Evolutionary conservation across 495 filamentous ascomycete genomes (phyloP).

Genomic region (Lentithecium fluviatile): DNA sequence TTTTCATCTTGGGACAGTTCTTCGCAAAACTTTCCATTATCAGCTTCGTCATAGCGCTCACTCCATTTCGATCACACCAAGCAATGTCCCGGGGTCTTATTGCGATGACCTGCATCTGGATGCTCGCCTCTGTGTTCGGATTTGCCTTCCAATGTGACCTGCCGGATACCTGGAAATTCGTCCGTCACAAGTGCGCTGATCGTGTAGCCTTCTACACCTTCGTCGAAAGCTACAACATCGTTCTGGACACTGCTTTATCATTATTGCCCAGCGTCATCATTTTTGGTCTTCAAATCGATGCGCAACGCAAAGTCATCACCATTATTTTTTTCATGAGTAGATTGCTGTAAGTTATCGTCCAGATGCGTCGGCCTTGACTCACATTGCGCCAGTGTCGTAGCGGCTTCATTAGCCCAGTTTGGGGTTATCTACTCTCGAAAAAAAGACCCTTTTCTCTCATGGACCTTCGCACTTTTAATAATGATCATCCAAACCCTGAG

Average conservation of each 20-base stretch:
- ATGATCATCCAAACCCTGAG: constrained; percentile 43
- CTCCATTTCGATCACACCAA: constrained; percentile 1
- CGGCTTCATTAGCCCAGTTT: constrained; percentile 43
- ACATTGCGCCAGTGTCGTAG: constrained; percentile 37
- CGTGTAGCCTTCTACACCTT: constrained; percentile 48
- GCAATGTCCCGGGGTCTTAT: not conserved
- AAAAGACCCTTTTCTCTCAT: constrained; percentile 42
- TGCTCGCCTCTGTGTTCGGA: constrained; percentile 42
- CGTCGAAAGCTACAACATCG: constrained; percentile 46
- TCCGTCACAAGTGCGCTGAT: constrained; percentile 43
- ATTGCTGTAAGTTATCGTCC: constrained; percentile 40
- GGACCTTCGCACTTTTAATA: constrained; percentile 15
- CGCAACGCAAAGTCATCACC: constrained; percentile 40
- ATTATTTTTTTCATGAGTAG: constrained; percentile 43
- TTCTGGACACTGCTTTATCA: constrained; percentile 48
- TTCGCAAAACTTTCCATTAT: constrained; percentile 20
- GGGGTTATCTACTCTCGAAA: constrained; percentile 39
- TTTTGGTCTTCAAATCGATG: constrained; percentile 40
- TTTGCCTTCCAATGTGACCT: constrained; percentile 47
- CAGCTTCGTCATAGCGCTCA: constrained; percentile 10
- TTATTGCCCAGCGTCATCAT: constrained; percentile 45
- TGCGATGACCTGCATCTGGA: constrained; percentile 22
- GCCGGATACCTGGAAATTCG: constrained; percentile 45
- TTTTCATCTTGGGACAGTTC: constrained; percentile 21
- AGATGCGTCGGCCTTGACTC: not conserved